Evolutionary conservation across 106 monocot species (phyloP).

Genomic region (Dendrobium nobile): DNA sequence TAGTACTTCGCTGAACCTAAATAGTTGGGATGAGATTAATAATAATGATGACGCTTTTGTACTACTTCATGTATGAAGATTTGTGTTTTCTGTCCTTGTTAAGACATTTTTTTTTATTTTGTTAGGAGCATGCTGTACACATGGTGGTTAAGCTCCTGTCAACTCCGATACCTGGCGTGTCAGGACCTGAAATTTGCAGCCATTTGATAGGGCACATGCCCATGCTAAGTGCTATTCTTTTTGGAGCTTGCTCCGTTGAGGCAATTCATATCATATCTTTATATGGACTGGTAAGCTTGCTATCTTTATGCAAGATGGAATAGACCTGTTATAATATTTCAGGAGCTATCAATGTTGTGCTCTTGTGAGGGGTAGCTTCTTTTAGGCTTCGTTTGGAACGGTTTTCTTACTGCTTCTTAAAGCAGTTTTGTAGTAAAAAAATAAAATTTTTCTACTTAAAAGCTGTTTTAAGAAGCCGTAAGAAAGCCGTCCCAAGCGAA

Average conservation of each 20-base stretch:
- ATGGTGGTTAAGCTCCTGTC: slow-evolving; percentile 70
- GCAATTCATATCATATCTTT: slow-evolving; percentile 86
- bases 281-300: slow-evolving; percentile 66
- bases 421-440: too few species aligned
- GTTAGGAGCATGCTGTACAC: slow-evolving; percentile 74
- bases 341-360: background rate
- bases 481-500: too few species aligned
- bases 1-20: too few species aligned
- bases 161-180: slow-evolving; percentile 46
- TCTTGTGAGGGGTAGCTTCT: too few species aligned
- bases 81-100: background rate
- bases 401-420: too few species aligned
- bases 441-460: too few species aligned
- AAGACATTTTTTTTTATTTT: slow-evolving; percentile 6
- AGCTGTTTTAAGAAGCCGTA: too few species aligned
- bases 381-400: too few species aligned
- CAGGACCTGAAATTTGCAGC: slow-evolving; percentile 33
- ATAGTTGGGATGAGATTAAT: too few species aligned
- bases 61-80: background rate
- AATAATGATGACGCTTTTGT: background rate
- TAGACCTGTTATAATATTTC: background rate
- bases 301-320: background rate
- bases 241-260: slow-evolving; percentile 52
- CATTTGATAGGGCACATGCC: slow-evolving; percentile 64
- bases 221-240: slow-evolving; percentile 68